Evolutionary conservation across 129 eudicot species (phyloP).

Genomic region (Flaveria trinervia): DNA sequence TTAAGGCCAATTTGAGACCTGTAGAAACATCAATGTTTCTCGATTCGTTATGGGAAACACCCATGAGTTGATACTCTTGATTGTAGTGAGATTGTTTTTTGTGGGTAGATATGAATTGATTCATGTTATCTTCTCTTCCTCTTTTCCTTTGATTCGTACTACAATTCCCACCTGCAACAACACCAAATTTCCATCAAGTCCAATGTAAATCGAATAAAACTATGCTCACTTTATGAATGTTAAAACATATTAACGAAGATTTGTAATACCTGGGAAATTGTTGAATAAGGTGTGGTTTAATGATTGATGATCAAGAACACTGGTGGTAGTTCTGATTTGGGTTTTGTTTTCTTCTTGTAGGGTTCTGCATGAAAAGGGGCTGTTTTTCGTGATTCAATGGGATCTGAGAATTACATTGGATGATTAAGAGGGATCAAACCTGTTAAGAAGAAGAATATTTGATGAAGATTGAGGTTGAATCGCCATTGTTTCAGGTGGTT

Average conservation of each 20-base stretch:
- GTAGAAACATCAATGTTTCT: conserved; percentile 56
- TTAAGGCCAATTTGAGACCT: conserved; percentile 63
- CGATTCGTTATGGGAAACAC: conserved; percentile 40
- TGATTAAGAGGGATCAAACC: conserved; percentile 39
- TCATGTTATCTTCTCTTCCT: conserved; percentile 48
- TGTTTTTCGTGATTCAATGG: neutral
- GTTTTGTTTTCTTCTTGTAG: neutral
- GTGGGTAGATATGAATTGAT: conserved; percentile 29
- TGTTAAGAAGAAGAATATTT: conserved; percentile 55
- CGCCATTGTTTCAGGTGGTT: conserved; percentile 44
- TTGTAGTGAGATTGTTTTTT: conserved; percentile 31
- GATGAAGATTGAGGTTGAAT: conserved; percentile 76
- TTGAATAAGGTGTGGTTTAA: conserved; percentile 30
- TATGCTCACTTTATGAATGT: neutral
- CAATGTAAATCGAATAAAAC: neutral
- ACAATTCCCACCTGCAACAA: too few species aligned
- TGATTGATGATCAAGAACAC: too few species aligned
- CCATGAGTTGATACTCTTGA: conserved; percentile 35
- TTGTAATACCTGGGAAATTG: conserved; percentile 40
- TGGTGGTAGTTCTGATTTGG: too few species aligned
- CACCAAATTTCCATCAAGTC: too few species aligned
- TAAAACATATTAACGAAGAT: neutral
- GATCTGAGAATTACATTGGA: neutral
- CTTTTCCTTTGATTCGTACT: conserved; percentile 49
- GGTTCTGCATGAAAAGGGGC: conserved; percentile 42